phyloP scores from a whole-genome alignment of 257 asterid species.

The Cinchona pubescens region DNA sequence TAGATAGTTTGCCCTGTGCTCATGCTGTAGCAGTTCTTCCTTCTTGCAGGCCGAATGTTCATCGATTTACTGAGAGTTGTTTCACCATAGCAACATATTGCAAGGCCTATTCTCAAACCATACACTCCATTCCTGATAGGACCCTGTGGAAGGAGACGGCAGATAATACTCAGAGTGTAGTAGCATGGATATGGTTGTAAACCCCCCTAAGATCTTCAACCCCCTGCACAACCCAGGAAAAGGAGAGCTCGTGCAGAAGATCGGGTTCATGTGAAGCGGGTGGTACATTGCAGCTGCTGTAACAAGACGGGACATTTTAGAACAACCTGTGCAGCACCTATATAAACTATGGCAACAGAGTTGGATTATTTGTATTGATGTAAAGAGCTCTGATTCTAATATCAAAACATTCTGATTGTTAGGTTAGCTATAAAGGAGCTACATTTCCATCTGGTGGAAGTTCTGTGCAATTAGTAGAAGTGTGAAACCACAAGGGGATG shows the following conservation, averaged over 20 bases:
- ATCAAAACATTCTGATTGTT: not conserved
- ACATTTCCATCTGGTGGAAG: not conserved
- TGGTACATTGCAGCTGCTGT: slow-evolving; percentile 76
- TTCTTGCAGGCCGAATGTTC: slow-evolving; percentile 68
- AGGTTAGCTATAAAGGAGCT: not conserved
- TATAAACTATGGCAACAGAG: slow-evolving; percentile 20
- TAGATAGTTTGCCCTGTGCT: slow-evolving; percentile 59
- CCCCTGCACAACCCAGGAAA: slow-evolving; percentile 49
- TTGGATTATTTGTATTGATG: slow-evolving; percentile 16
- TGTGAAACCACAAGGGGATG: not conserved
- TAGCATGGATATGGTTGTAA: slow-evolving; percentile 36
- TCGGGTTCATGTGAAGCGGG: slow-evolving; percentile 41
- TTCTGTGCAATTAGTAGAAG: not conserved
- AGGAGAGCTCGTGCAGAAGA: slow-evolving; percentile 45
- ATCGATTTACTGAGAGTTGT: slow-evolving; percentile 62
- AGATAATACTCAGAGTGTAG: slow-evolving; percentile 15
- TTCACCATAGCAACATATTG: slow-evolving; percentile 58
- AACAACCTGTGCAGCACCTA: slow-evolving; percentile 69
- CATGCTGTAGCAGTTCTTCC: slow-evolving; percentile 70
- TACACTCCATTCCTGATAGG: slow-evolving; percentile 69
- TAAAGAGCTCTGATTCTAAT: slow-evolving; percentile 14
- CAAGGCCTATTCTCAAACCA: slow-evolving; percentile 61
- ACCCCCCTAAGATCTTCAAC: slow-evolving; percentile 58
- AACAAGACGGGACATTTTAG: slow-evolving; percentile 77
- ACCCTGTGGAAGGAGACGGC: slow-evolving; percentile 52